These are phyloP conservation scores for Penicillium silybi DNA, from an alignment of 495 filamentous ascomycete species.

Conservation along the genomic window DNA sequence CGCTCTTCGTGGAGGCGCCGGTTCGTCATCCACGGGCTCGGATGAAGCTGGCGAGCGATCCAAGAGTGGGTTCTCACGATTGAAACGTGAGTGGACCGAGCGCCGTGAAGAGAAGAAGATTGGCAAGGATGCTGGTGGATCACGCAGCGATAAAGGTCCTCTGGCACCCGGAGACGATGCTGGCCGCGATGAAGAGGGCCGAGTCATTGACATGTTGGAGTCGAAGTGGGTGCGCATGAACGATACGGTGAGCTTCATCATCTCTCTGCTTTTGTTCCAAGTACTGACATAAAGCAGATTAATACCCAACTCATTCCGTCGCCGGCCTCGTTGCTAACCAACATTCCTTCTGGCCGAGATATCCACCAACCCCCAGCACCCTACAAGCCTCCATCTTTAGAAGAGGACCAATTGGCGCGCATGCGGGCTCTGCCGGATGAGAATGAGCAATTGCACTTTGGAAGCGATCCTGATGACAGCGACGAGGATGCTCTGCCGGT, in stretches of 20 bases:
- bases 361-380: slow-evolving; percentile 61
- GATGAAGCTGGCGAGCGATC: slow-evolving; percentile 16
- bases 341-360: slow-evolving; percentile 83
- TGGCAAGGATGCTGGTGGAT: slow-evolving; percentile 66
- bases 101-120: slow-evolving; percentile 51
- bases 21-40: slow-evolving; percentile 6
- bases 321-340: slow-evolving; percentile 61
- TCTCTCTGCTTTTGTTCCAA: background rate
- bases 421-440: slow-evolving; percentile 44
- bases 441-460: slow-evolving; percentile 23
- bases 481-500: slow-evolving; percentile 42
- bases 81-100: slow-evolving; percentile 50
- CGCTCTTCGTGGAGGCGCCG: slow-evolving; percentile 42
- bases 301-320: slow-evolving; percentile 75
- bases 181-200: slow-evolving; percentile 76
- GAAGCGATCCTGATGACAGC: slow-evolving; percentile 39
- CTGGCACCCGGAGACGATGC: slow-evolving; percentile 77
- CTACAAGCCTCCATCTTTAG: slow-evolving; percentile 56
- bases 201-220: slow-evolving; percentile 81
- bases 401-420: slow-evolving; percentile 49
- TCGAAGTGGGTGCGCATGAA: slow-evolving; percentile 90
- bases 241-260: slow-evolving; percentile 65
- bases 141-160: slow-evolving; percentile 52
- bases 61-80: slow-evolving; percentile 45
- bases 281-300: slow-evolving; percentile 49